Conservation (phyloP, 176 grass and related monocot species). For the Aegilops longissima region DNA sequence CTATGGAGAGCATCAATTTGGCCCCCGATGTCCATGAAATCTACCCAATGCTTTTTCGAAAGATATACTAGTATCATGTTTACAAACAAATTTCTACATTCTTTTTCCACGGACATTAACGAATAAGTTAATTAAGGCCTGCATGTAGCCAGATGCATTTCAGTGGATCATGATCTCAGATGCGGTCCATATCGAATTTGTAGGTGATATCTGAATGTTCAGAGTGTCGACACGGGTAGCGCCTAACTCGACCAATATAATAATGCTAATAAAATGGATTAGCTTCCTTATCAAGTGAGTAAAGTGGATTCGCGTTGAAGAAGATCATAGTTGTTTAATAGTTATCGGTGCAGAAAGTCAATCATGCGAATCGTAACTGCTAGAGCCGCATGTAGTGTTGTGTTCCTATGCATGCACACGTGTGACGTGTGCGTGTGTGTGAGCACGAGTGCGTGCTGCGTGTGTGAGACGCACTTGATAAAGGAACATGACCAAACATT, state of each 20-base stretch:
- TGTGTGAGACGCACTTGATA: conserved; percentile 2
- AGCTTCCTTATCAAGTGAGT: conserved; percentile 42
- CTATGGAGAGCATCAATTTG: too few species aligned
- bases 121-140: too few species aligned
- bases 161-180: too few species aligned
- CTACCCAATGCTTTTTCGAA: too few species aligned
- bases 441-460: not conserved
- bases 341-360: conserved; percentile 42
- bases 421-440: not conserved
- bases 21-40: too few species aligned
- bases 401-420: not conserved
- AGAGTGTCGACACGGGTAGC: not conserved
- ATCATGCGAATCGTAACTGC: conserved; percentile 21
- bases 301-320: conserved; percentile 39
- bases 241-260: not conserved
- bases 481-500: not conserved
- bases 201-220: not conserved
- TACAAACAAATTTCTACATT: too few species aligned
- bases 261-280: conserved; percentile 20
- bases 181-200: not conserved
- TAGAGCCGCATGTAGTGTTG: not conserved
- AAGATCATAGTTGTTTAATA: conserved; percentile 24
- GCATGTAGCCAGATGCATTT: too few species aligned
- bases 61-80: too few species aligned
- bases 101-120: too few species aligned